These are phyloP conservation scores for Chlorella sp. DNA, from an alignment of 139 green algal genomes.

Conservation along the genomic window DNA sequence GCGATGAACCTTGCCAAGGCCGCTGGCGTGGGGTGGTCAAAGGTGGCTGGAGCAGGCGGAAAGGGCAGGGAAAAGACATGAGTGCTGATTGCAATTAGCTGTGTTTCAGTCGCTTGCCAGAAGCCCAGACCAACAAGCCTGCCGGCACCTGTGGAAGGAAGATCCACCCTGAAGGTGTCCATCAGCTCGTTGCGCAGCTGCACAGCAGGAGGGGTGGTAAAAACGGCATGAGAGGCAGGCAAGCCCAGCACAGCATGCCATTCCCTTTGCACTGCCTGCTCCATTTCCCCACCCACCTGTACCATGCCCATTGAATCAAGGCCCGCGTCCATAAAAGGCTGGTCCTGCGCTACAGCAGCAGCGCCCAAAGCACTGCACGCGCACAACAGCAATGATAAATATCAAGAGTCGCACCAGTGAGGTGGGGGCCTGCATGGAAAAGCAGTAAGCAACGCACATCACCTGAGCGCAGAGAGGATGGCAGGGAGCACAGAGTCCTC, in stretches of 20 bases:
- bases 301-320: conserved; percentile 64
- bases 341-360: background rate
- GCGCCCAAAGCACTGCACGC: conserved; percentile 22
- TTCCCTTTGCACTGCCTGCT: background rate
- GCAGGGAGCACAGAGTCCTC: too few species aligned
- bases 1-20: conserved; percentile 35
- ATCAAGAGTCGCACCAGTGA: conserved; percentile 6
- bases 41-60: too few species aligned
- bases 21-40: conserved; percentile 50
- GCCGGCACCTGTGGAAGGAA: conserved; percentile 48
- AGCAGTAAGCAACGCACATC: too few species aligned
- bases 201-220: background rate
- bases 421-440: background rate
- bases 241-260: too few species aligned
- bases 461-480: too few species aligned
- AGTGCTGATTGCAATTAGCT: too few species aligned
- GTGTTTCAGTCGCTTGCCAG: too few species aligned
- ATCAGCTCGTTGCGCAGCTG: conserved; percentile 34
- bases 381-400: conserved; percentile 24
- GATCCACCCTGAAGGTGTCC: conserved; percentile 34
- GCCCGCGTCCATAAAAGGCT: conserved; percentile 60
- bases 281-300: too few species aligned
- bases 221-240: background rate
- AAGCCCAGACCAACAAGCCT: too few species aligned
- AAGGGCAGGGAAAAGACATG: too few species aligned